These are phyloP conservation scores for Populus tremula DNA, from an alignment of 345 rosid genomes.

Conservation along the genomic window DNA sequence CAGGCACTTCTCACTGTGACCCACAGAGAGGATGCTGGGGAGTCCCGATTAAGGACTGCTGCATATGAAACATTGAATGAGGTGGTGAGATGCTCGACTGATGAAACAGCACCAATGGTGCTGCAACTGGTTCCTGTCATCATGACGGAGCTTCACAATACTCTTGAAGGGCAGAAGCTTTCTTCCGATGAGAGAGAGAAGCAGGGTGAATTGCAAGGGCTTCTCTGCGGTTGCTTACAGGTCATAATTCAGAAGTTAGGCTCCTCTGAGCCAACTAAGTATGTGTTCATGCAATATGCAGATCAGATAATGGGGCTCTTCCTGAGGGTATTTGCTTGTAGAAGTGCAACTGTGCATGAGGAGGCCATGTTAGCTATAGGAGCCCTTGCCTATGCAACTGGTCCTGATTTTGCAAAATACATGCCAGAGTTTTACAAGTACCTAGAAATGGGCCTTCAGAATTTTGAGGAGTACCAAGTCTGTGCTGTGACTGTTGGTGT, in stretches of 20 bases:
- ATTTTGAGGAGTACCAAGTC: slow-evolving; percentile 72
- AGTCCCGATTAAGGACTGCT: slow-evolving; percentile 67
- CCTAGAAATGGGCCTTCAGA: slow-evolving; percentile 75
- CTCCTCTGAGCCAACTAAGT: slow-evolving; percentile 57
- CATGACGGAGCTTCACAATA: slow-evolving; percentile 67
- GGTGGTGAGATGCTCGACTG: slow-evolving; percentile 70
- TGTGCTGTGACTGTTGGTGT: slow-evolving; percentile 78
- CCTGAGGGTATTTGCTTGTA: slow-evolving; percentile 67
- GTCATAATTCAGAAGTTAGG: slow-evolving; percentile 71
- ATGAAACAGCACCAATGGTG: slow-evolving; percentile 63
- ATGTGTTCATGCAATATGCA: slow-evolving; percentile 59
- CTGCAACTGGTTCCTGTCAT: slow-evolving; percentile 59
- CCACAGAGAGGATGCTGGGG: slow-evolving; percentile 73
- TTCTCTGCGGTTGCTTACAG: slow-evolving; percentile 72
- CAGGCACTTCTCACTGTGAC: slow-evolving; percentile 67
- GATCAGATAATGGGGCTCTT: slow-evolving; percentile 76
- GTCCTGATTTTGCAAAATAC: slow-evolving; percentile 61
- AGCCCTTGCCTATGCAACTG: slow-evolving; percentile 70
- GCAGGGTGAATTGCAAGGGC: slow-evolving; percentile 69
- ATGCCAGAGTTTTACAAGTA: slow-evolving; percentile 72
- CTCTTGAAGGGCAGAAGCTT: slow-evolving; percentile 63
- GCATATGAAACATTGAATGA: slow-evolving; percentile 72
- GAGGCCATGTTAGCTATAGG: slow-evolving; percentile 83
- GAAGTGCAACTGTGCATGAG: slow-evolving; percentile 76
- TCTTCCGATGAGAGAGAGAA: slow-evolving; percentile 57